Percentiles rank a stretch among this genome's conserved stretches.
These are phyloP conservation scores for Cystobasidium tubakii DNA, from an alignment of 768 basidiomycete species.

Conservation along the genomic window DNA sequence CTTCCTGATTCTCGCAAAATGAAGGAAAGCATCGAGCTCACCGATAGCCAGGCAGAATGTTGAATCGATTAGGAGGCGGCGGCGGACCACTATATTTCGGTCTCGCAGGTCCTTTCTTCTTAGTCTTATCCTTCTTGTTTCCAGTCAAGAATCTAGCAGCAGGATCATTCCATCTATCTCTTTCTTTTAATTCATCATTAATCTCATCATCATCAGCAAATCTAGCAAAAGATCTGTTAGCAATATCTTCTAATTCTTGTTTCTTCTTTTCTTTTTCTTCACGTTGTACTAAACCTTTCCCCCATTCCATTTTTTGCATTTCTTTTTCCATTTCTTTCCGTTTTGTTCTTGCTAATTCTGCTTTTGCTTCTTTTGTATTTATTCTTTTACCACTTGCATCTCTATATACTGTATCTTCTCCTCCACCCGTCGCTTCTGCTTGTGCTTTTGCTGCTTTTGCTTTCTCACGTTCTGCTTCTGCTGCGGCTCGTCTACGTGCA, in stretches of 20 bases:
- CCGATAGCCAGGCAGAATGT: slow-evolving; percentile 86
- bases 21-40: neutral
- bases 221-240: slow-evolving; percentile 64
- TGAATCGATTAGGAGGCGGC: slow-evolving; percentile 89
- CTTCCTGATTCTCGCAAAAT: too few relatives aligned
- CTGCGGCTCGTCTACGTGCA: slow-evolving; percentile 46
- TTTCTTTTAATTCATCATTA: slow-evolving; percentile 74
- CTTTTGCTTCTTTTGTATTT: slow-evolving; percentile 74
- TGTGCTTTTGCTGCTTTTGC: slow-evolving; percentile 56
- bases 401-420: slow-evolving; percentile 89
- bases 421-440: slow-evolving; percentile 47
- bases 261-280: slow-evolving; percentile 67
- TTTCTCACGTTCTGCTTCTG: slow-evolving; percentile 52
- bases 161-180: slow-evolving; percentile 94
- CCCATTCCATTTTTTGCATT: slow-evolving; percentile 93
- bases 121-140: slow-evolving; percentile 59
- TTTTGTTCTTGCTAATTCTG: slow-evolving; percentile 74
- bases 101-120: slow-evolving; percentile 63
- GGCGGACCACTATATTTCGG: slow-evolving; percentile 83
- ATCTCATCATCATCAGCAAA: slow-evolving; percentile 74
- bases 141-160: slow-evolving; percentile 84
- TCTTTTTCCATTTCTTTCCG: slow-evolving; percentile 78
- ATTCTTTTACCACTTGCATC: slow-evolving; percentile 81
- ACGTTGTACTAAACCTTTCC: slow-evolving; percentile 85
- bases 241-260: slow-evolving; percentile 64